A percentile compares a stretch with the other conserved stretches of the same genome.
Evolutionary conservation across 371 early-diverging fungal genomes (phyloP).

Genomic region (Mucor mucedo): DNA sequence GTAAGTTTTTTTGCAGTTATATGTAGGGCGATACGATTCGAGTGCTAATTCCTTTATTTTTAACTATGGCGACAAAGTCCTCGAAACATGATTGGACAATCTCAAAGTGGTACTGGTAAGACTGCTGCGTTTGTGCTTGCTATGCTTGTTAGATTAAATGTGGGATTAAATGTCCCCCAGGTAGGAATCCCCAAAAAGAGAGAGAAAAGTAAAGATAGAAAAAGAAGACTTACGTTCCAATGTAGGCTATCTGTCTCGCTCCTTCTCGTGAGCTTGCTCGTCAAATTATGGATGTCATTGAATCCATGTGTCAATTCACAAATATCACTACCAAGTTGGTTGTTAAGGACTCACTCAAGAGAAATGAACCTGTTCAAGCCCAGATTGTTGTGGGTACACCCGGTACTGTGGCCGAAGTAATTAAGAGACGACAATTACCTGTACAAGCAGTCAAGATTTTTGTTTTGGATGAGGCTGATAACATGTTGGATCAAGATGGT

Average conservation of each 20-base stretch:
- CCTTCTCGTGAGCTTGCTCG: conserved; percentile 97
- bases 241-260: conserved; percentile 91
- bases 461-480: conserved; percentile 96
- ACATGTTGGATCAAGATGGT: conserved; percentile 91
- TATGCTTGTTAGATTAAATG: conserved; percentile 82
- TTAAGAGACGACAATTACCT: conserved; percentile 69
- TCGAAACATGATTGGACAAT: conserved; percentile 56
- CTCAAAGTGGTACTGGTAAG: conserved; percentile 72
- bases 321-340: conserved; percentile 75
- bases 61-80: conserved; percentile 25
- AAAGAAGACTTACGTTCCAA: background rate
- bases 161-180: conserved; percentile 52
- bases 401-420: conserved; percentile 86
- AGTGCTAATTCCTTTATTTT: background rate
- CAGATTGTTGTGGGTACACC: conserved; percentile 98
- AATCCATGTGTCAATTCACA: conserved; percentile 89
- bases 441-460: conserved; percentile 71
- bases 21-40: conserved; percentile 16
- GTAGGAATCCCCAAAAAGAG: conserved; percentile 31
- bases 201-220: background rate
- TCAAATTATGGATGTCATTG: conserved; percentile 93
- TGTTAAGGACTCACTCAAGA: conserved; percentile 70
- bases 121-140: conserved; percentile 96
- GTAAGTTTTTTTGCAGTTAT: conserved; percentile 21
- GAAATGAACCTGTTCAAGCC: conserved; percentile 64